phyloP scores from a whole-genome alignment of 495 filamentous ascomycete species.

The Echria macrotheca region DNA sequence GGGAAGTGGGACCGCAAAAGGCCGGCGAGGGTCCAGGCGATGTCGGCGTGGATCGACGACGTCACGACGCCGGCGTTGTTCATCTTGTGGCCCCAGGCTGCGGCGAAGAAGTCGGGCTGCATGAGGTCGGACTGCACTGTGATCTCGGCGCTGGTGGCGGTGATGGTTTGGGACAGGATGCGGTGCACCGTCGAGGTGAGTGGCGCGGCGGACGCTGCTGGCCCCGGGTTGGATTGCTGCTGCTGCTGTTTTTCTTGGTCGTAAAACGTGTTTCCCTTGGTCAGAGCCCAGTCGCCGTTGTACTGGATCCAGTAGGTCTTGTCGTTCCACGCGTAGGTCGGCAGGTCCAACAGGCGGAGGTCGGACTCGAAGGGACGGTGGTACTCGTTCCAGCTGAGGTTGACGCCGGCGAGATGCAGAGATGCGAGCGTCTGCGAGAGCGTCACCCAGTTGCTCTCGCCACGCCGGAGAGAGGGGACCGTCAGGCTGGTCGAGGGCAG shows the following conservation, averaged over 20 bases:
- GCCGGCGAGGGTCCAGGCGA: conserved; percentile 16
- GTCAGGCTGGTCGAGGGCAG: not conserved
- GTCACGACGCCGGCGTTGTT: conserved; percentile 19
- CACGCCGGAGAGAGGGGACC: conserved; percentile 7
- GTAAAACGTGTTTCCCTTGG: conserved; percentile 52
- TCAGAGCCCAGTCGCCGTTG: conserved; percentile 52
- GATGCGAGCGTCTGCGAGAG: conserved; percentile 1
- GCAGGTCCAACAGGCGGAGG: conserved; percentile 34
- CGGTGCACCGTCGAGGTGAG: conserved; percentile 11
- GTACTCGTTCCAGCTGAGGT: conserved; percentile 9
- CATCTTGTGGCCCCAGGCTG: conserved; percentile 53
- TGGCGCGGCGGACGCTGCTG: not conserved
- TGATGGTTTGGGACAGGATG: conserved; percentile 6
- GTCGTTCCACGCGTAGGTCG: conserved; percentile 49
- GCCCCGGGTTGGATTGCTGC: conserved; percentile 11
- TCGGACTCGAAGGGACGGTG: conserved; percentile 6
- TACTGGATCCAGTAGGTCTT: conserved; percentile 70
- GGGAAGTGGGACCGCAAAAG: conserved; percentile 31
- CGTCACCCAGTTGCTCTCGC: conserved; percentile 11
- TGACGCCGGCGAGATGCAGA: conserved; percentile 3
- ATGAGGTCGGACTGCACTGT: conserved; percentile 51
- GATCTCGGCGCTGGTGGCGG: conserved; percentile 14
- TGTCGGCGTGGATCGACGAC: conserved; percentile 12
- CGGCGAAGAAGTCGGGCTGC: conserved; percentile 44
- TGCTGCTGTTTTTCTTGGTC: conserved; percentile 30